Percentiles rank a stretch among this genome's conserved stretches.
phyloP scores from a whole-genome alignment of 495 filamentous ascomycete genomes.

The Neurospora sp. region DNA sequence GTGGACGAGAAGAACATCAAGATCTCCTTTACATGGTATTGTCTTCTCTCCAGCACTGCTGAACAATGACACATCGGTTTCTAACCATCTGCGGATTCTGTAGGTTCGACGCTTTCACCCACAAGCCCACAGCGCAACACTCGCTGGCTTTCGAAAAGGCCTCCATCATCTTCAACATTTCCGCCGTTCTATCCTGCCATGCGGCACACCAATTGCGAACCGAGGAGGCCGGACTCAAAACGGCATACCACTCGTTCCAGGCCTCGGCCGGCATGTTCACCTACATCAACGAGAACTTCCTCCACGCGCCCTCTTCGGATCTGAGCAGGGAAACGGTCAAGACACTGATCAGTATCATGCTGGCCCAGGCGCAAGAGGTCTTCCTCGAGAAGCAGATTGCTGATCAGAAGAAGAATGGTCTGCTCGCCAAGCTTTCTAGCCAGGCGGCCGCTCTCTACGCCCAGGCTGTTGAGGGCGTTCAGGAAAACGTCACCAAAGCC shows the following conservation, averaged over 20 bases:
- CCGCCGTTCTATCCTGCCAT: constrained; percentile 91
- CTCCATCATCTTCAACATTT: constrained; percentile 99
- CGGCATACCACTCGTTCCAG: constrained; percentile 96
- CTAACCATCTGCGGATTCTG: constrained; percentile 10
- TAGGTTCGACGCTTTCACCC: constrained; percentile 98
- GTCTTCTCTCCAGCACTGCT: neutral
- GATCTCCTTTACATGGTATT: constrained; percentile 95
- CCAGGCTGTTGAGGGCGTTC: constrained; percentile 78
- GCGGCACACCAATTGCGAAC: constrained; percentile 86
- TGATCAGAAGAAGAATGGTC: constrained; percentile 85
- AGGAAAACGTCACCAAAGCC: constrained; percentile 83
- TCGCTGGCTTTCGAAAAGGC: constrained; percentile 97
- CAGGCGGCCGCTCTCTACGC: constrained; percentile 82
- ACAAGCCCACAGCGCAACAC: constrained; percentile 90
- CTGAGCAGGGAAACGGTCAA: constrained; percentile 92
- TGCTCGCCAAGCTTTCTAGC: constrained; percentile 85
- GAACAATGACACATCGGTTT: neutral
- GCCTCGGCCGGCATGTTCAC: constrained; percentile 98
- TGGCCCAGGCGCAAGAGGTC: constrained; percentile 93
- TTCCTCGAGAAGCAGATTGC: constrained; percentile 94
- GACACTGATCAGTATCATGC: constrained; percentile 81
- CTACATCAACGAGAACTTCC: constrained; percentile 98
- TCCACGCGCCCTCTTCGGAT: constrained; percentile 92
- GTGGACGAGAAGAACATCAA: constrained; percentile 98
- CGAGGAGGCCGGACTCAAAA: constrained; percentile 88